phyloP scores from a whole-genome alignment of 441 rosid genomes.

The Gossypium davidsonii region DNA sequence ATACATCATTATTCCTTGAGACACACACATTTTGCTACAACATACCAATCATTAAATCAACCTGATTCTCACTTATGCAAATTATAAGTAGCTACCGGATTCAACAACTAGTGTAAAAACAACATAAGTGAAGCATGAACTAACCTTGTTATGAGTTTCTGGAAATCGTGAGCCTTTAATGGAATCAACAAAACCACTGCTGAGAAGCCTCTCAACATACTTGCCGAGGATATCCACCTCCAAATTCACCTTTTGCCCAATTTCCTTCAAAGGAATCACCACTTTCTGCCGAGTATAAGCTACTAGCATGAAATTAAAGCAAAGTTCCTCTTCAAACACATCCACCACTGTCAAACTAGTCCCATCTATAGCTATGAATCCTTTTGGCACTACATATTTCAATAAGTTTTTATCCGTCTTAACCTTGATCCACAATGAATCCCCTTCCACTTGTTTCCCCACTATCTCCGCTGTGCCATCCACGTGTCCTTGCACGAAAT shows the following conservation, averaged over 20 bases:
- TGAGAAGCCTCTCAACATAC: conserved; percentile 81
- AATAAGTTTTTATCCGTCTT: conserved; percentile 41
- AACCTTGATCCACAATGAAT: conserved; percentile 80
- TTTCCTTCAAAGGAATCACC: conserved; percentile 57
- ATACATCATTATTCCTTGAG: not conserved
- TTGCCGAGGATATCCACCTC: conserved; percentile 91
- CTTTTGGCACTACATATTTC: conserved; percentile 76
- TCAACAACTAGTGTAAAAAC: not conserved
- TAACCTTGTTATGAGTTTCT: conserved; percentile 1
- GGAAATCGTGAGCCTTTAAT: conserved; percentile 22
- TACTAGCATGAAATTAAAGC: conserved; percentile 79
- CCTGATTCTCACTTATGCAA: not conserved
- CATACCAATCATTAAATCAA: not conserved
- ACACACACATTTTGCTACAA: not conserved
- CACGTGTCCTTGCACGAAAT: conserved; percentile 94
- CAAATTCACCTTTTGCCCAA: conserved; percentile 79
- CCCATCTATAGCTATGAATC: conserved; percentile 81
- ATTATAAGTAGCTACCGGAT: not conserved
- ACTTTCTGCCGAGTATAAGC: conserved; percentile 73
- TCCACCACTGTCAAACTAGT: conserved; percentile 86
- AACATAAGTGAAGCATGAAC: no score
- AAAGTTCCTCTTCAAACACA: conserved; percentile 63
- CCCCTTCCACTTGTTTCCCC: conserved; percentile 52
- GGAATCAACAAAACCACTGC: conserved; percentile 49
- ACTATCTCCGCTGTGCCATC: conserved; percentile 81